phyloP scores from a whole-genome alignment of 1,284 basidiomycete genomes.

The Vanrija sp. region DNA sequence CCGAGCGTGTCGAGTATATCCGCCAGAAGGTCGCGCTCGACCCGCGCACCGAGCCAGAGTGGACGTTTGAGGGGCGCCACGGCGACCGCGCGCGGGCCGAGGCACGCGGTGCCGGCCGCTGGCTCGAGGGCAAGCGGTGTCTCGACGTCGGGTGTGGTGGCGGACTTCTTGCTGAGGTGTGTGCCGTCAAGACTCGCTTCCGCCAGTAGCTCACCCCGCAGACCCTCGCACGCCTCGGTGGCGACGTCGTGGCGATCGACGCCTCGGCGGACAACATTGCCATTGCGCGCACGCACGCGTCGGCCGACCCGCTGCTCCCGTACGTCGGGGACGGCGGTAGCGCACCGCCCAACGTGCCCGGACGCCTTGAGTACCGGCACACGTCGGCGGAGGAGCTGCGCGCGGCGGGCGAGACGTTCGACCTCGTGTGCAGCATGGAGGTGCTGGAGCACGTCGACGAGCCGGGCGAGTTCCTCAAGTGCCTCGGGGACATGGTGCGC shows the following conservation, averaged over 20 bases:
- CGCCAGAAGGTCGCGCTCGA: slow-evolving; percentile 68
- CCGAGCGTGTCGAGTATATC: slow-evolving; percentile 78
- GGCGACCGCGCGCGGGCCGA: slow-evolving; percentile 42
- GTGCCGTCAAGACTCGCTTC: slow-evolving; percentile 13
- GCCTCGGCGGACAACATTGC: slow-evolving; percentile 82
- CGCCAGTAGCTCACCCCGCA: slow-evolving; percentile 38
- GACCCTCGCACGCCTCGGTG: slow-evolving; percentile 84
- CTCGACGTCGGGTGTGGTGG: slow-evolving; percentile 93
- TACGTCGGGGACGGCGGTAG: slow-evolving; percentile 83
- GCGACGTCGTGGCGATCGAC: slow-evolving; percentile 80
- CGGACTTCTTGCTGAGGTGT: slow-evolving; percentile 85
- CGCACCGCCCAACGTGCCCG: slow-evolving; percentile 76
- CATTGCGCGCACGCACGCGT: slow-evolving; percentile 79
- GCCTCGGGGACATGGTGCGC: slow-evolving; percentile 76
- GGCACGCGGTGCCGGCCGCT: slow-evolving; percentile 35
- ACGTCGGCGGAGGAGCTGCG: slow-evolving; percentile 69
- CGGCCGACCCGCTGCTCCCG: slow-evolving; percentile 64
- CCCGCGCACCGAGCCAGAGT: slow-evolving; percentile 55
- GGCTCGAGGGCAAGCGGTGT: slow-evolving; percentile 63
- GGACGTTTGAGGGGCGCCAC: slow-evolving; percentile 43
- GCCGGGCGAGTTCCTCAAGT: slow-evolving; percentile 75
- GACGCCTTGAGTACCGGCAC: slow-evolving; percentile 64
- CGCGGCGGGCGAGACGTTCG: slow-evolving; percentile 61
- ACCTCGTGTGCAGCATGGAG: slow-evolving; percentile 96
- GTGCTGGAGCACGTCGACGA: slow-evolving; percentile 97